Evolutionary conservation across 2,329 filamentous ascomycete genomes (phyloP).

Genomic region (Fusarium goolgardi): DNA sequence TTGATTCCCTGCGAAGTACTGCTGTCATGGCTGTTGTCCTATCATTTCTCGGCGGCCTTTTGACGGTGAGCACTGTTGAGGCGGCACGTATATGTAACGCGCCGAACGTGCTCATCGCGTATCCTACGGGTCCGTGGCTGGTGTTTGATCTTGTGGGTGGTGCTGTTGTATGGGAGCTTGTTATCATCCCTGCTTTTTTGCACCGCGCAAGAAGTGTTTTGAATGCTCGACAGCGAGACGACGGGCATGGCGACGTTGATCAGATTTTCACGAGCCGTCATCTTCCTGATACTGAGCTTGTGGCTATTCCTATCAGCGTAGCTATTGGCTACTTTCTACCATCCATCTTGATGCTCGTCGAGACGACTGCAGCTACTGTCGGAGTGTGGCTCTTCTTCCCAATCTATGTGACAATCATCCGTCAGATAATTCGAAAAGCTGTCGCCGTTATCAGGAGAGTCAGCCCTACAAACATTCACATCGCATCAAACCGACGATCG

Average conservation of each 20-base stretch:
- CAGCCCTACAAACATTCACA: conserved; percentile 52
- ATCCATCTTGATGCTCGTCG: conserved; percentile 59
- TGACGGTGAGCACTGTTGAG: conserved; percentile 64
- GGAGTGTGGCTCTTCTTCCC: conserved; percentile 65
- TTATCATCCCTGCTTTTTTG: conserved; percentile 63
- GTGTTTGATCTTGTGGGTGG: conserved; percentile 62
- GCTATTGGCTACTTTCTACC: conserved; percentile 61
- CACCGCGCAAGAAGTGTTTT: conserved; percentile 55
- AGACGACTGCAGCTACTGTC: conserved; percentile 53
- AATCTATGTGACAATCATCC: conserved; percentile 59
- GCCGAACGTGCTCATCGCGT: conserved; percentile 52
- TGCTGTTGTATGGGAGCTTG: conserved; percentile 63
- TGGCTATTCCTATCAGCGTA: conserved; percentile 65
- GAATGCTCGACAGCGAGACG: conserved; percentile 25
- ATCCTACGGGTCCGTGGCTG: conserved; percentile 58
- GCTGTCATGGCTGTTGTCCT: conserved; percentile 58
- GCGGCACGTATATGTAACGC: conserved; percentile 58
- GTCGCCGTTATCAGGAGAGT: conserved; percentile 43
- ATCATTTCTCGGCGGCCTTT: conserved; percentile 59
- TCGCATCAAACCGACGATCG: conserved; percentile 57
- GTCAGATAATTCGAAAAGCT: conserved; percentile 52
- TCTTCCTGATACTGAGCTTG: conserved; percentile 63
- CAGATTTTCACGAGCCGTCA: conserved; percentile 49
- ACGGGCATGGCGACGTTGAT: conserved; percentile 32
- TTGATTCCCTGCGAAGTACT: conserved; percentile 55